phyloP scores from a whole-genome alignment of 2,329 filamentous ascomycete species.

The Ophiosphaerella narmari region DNA sequence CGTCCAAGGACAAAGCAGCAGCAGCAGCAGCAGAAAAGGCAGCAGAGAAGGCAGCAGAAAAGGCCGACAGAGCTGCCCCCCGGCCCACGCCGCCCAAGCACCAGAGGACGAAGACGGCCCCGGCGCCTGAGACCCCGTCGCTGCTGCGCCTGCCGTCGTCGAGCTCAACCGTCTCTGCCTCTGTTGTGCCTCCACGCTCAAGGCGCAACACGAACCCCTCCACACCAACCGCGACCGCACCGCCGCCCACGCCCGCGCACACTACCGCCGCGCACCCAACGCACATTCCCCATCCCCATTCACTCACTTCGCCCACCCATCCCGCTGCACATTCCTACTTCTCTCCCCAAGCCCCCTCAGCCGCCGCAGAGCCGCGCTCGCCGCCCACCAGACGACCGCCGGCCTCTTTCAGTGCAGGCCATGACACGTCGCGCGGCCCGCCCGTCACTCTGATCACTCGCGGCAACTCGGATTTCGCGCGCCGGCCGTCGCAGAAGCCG shows the following conservation, averaged over 20 bases:
- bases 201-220: slow-evolving; percentile 34
- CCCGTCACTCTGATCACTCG: slow-evolving; percentile 58
- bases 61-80: background rate
- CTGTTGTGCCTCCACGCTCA: slow-evolving; percentile 13
- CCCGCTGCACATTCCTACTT: slow-evolving; percentile 34
- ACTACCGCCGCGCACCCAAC: background rate
- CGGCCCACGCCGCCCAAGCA: slow-evolving; percentile 19
- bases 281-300: background rate
- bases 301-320: background rate
- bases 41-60: background rate
- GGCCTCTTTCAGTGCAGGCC: slow-evolving; percentile 55
- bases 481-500: slow-evolving; percentile 33
- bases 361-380: slow-evolving; percentile 36
- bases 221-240: slow-evolving; percentile 21
- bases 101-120: slow-evolving; percentile 33
- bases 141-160: slow-evolving; percentile 40
- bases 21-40: slow-evolving; percentile 9
- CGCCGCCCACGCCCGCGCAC: slow-evolving; percentile 15
- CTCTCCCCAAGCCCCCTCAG: slow-evolving; percentile 32
- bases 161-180: slow-evolving; percentile 26
- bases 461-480: slow-evolving; percentile 39
- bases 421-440: slow-evolving; percentile 57
- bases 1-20: slow-evolving; percentile 1
- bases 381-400: slow-evolving; percentile 48
- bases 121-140: slow-evolving; percentile 27